phyloP scores from a whole-genome alignment of 1,139 yeast species.

The Candida smagusa region DNA sequence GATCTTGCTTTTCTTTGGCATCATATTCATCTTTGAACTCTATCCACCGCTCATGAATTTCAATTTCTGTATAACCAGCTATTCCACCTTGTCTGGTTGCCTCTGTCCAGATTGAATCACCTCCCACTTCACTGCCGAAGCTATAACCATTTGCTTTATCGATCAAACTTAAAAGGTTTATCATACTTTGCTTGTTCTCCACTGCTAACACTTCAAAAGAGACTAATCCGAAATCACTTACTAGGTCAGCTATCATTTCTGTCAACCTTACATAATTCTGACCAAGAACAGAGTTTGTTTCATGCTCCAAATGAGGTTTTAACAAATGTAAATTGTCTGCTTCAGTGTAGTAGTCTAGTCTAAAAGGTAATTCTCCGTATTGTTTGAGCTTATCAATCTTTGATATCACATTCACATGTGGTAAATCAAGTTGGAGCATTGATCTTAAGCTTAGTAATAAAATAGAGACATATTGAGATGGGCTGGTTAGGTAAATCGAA shows the following conservation, averaged over 20 bases:
- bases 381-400: constrained; percentile 78
- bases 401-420: constrained; percentile 57
- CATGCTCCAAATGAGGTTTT: constrained; percentile 67
- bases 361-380: constrained; percentile 64
- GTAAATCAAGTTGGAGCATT: constrained; percentile 46
- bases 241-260: constrained; percentile 74
- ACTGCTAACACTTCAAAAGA: constrained; percentile 86
- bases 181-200: constrained; percentile 92
- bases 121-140: constrained; percentile 93
- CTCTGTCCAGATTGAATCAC: constrained; percentile 95
- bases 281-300: constrained; percentile 60
- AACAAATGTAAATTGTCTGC: constrained; percentile 78
- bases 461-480: constrained; percentile 88
- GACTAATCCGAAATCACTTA: constrained; percentile 84
- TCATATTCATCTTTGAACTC: constrained; percentile 80
- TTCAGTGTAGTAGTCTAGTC: constrained; percentile 83
- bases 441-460: constrained; percentile 73
- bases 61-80: constrained; percentile 49
- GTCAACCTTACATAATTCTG: constrained; percentile 67
- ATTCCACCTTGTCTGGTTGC: constrained; percentile 79
- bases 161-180: constrained; percentile 65
- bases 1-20: constrained; percentile 46
- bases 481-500: constrained; percentile 77
- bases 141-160: constrained; percentile 94
- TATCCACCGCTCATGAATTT: constrained; percentile 94